Percentiles rank a stretch among this genome's conserved stretches.
These are phyloP conservation scores for Myxozyma vanderwaltii DNA, from an alignment of 805 yeast species.

Conservation along the genomic window DNA sequence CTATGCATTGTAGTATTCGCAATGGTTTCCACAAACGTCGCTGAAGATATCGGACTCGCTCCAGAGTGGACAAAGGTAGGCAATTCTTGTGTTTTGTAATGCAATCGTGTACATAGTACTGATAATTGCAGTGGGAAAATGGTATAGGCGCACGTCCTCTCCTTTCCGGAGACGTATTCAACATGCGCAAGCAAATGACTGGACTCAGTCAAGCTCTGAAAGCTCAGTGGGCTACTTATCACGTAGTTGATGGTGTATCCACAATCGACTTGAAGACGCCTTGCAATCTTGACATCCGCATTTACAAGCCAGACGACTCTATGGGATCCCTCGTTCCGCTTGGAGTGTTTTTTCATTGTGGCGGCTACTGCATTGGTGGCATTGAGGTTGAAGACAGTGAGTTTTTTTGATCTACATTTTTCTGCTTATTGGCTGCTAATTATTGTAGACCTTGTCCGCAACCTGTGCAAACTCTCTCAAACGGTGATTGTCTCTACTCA, in stretches of 20 bases:
- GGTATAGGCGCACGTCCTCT: constrained; percentile 8
- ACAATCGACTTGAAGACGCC: constrained; percentile 7
- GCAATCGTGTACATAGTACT: background rate
- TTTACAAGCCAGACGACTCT: constrained; percentile 15
- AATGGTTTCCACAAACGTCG: background rate
- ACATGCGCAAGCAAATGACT: constrained; percentile 14
- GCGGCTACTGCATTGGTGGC: constrained; percentile 18
- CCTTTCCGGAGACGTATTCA: constrained; percentile 6
- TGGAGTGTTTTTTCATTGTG: constrained; percentile 17
- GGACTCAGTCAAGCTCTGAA: constrained; percentile 7
- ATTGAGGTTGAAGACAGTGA: constrained; percentile 9
- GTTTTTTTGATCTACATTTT: background rate
- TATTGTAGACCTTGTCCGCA: constrained; percentile 6
- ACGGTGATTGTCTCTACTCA: constrained; percentile 13
- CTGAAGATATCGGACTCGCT: constrained; percentile 15
- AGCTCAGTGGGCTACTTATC: constrained; percentile 6
- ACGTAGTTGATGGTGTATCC: constrained; percentile 2
- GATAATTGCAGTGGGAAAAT: constrained; percentile 1
- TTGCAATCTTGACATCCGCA: constrained; percentile 1
- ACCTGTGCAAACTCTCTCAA: constrained; percentile 13
- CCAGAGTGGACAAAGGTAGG: constrained; percentile 17
- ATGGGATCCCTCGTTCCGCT: constrained; percentile 3
- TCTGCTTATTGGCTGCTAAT: background rate
- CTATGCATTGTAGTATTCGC: background rate
- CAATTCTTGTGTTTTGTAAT: too few relatives aligned